Evolutionary conservation across 441 rosid genomes (phyloP), one percentile per base, ranked within the genome.

Genomic region (Syzygium malaccense): DNA sequence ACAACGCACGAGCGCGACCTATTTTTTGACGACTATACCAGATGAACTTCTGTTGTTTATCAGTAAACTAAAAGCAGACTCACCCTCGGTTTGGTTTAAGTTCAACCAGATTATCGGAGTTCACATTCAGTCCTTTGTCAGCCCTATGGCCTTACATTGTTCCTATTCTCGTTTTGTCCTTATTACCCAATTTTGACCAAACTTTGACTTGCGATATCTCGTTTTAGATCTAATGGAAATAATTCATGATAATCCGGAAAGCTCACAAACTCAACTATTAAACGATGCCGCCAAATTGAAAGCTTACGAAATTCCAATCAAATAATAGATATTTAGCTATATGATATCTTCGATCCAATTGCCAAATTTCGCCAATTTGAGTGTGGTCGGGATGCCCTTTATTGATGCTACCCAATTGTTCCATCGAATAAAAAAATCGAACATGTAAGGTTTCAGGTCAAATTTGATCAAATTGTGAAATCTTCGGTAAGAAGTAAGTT

Each of bases 321-420:
- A 58, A 26, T 58, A 23, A 58, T 26, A 2, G 30, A 58, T 58
- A 58, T 58, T 58, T 26, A 25, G 13, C 28, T 26, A 0, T 32
- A 17, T 4, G 23, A 32, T 32, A 66, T 17, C 11, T 4, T 32
- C 0, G 25, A 32, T 66, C 41, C 12, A 2, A 30, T 32, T 0
- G 3, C 26, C 4, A 1, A 11, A 55, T 60, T 28, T 62, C 4
- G 5, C 17, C 68, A 62, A 62, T n/a, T 62, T 14, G 19, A 32
- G 11, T n/a, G 6, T 62, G 68, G 19, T 62, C 33, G 9, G 17
- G 9, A 62, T 62, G 33, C 33, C n/a, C 18, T 62, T 14, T 2
- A n/a, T n/a, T 5, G 66, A 62, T 62, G 18, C 68, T 62, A 62
- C 19, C 33, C 68, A 62, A n/a, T 62, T 30, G 14, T 62, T 62